Base-by-base conservation (phyloP, 2,329 filamentous ascomycete species). In the Epichloe gansuensis region DNA sequence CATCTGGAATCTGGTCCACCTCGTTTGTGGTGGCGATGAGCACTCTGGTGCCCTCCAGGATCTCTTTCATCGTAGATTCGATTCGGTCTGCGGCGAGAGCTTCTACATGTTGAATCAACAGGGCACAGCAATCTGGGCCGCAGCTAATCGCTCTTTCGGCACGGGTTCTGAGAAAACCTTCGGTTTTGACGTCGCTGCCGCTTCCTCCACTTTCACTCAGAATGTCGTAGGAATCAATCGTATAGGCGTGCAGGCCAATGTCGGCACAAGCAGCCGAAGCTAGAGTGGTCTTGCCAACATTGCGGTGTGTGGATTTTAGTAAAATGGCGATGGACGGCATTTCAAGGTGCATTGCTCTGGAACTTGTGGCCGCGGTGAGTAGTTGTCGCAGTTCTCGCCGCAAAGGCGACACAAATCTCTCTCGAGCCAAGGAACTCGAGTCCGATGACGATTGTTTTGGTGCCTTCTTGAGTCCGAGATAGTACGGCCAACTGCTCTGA, bases 1-100 rank as follows among this genome's bases (percentile, higher is more conserved):
- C 87, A 60, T 96, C 90, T 0, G 91, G 87, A 1, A 98, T 81
- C 66, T 97, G 94, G 64, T 97, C 93, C 0, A 96, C 82, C 59
- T 97, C 91, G 6, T 89, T 95, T 0, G 91, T 96, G 0, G 93
- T 98, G 0, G 93, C 91, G 59, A 98, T 83, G 25, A 98, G 71
- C 2, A 97, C 87, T 51, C 93, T 76, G 3, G 82, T 82, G 46
- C 86, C 84, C n/a, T 80, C 75, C 23, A 96, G 69, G 3, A 97
- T 83, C 55, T 95, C 87, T 63, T 88, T 87, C 63, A 98, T 75
- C 0, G 89, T 87, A 4, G 85, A 79, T 17, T 88, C 82, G 74
- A 97, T 96, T 39, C 91, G 81, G 64, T 97, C 93, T 0, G 90
- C 89, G 1, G 87, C 94, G 57, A 98, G 71, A 0, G 90, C 87